Conservation (phyloP, 192 early-diverging fungal genomes). For the Coemansia sp. region DNA sequence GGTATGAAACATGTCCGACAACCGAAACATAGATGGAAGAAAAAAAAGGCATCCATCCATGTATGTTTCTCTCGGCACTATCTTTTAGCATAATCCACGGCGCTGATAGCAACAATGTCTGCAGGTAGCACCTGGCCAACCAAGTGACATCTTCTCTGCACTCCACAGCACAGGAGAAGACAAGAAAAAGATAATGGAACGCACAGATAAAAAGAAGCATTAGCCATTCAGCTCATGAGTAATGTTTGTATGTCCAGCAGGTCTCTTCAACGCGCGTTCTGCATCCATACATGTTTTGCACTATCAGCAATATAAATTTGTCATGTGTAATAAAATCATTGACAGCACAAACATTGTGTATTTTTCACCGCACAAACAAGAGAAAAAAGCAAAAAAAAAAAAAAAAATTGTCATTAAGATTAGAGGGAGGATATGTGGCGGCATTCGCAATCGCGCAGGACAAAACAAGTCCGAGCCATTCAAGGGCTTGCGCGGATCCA, state of each 20-base stretch:
- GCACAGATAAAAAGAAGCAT: background rate
- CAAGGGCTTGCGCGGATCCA: background rate
- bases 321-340: background rate
- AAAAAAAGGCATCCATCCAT: background rate
- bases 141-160: background rate
- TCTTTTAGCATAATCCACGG: background rate
- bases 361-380: background rate
- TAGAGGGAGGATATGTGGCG: background rate
- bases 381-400: background rate
- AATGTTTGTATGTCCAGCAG: background rate
- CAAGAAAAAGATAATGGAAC: background rate
- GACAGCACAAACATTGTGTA: background rate
- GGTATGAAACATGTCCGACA: background rate
- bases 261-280: too few species aligned
- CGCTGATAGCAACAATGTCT: background rate
- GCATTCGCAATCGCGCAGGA: conserved; percentile 21
- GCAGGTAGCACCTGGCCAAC: background rate
- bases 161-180: background rate
- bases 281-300: too few species aligned
- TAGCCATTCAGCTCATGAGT: background rate
- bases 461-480: conserved; percentile 8
- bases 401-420: background rate
- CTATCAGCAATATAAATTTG: background rate
- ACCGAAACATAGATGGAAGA: background rate
- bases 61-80: background rate